Evolutionary conservation across 352 stramenopile genomes (phyloP), one percentile per base, ranked within the genome.

Genomic region (Thalassiosira hispida): DNA sequence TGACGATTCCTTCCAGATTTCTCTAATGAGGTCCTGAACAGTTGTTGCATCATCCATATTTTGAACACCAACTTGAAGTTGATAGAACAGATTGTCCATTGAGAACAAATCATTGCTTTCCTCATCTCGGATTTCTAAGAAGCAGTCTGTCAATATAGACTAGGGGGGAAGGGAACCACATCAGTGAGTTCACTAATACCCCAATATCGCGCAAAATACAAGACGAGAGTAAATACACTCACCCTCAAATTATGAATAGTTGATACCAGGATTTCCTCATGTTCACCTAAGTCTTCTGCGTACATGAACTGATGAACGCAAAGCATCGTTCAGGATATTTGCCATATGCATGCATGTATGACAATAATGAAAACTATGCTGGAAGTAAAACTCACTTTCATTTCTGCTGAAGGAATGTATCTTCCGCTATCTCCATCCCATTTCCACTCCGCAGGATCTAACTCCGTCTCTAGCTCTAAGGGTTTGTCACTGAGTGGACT

Each of bases 1-100:
- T 31, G 38, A 18, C 42, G 84, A 73, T 29, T 84, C 87, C 60
- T 91, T 90, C 64, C 77, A 89, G 14, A 91, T 81, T 72, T 93
- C 87, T 56, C 86, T 91, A 4, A 93, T 79, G 0, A 60, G 63
- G n/a, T 91, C 85, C 59, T 89, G 63, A 8, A 90, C 42, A 59
- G 67, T 57, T 42, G 53, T 74, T 16, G 87, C 76, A 51, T 84
- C 65, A 35, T 87, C 75, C 18, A 81, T 56, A 42, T 78, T 73
- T 47, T 87, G 55, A 2, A 47, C 61, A 65, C 62, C 40, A 35
- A 74, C 23, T 64, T 85, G 77, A n/a, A 92, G 66, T 33, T 84
- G 25, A 51, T 42, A 47, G 46, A 88, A 80, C n/a, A 92, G 40
- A 72, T 89, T 86, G 16, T 78, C 53, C 53, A 86, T 73, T 4